Conservation (phyloP, 164 flowering plant species). For the Nymphaea thermarum region DNA sequence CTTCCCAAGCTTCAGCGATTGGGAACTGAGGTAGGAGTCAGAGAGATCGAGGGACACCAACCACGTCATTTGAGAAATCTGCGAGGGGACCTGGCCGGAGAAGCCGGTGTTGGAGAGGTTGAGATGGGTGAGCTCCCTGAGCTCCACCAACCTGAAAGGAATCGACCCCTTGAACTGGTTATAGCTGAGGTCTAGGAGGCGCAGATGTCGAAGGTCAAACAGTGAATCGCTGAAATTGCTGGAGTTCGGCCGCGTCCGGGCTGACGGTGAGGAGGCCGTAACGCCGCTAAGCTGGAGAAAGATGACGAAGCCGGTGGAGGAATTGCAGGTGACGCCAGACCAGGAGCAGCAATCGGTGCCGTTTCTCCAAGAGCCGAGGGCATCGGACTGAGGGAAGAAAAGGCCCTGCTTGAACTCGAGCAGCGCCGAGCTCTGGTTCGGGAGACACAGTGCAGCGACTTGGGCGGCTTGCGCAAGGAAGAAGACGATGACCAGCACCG, state of each 20-base stretch:
- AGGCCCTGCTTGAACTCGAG: neutral
- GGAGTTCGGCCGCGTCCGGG: neutral
- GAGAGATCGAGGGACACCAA: conserved; percentile 15
- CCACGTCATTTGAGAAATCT: conserved; percentile 5
- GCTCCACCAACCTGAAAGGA: conserved; percentile 10
- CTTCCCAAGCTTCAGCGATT: neutral
- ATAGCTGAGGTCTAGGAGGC: conserved; percentile 14
- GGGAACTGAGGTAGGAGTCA: neutral
- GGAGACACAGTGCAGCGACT: conserved; percentile 3
- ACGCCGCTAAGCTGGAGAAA: conserved; percentile 5
- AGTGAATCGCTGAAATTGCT: neutral
- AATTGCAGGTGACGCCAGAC: conserved; percentile 1
- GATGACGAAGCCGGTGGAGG: conserved; percentile 4
- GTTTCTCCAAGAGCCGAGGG: neutral
- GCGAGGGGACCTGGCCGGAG: conserved; percentile 18
- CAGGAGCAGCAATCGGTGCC: neutral
- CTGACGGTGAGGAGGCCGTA: neutral
- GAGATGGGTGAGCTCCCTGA: conserved; percentile 10
- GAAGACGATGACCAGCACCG: too few relatives aligned
- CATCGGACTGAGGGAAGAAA: neutral
- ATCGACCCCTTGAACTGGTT: conserved; percentile 14
- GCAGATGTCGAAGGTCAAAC: conserved; percentile 5
- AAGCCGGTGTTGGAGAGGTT: conserved; percentile 13
- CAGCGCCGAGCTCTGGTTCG: conserved; percentile 5
- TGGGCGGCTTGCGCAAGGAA: too few relatives aligned